Conservation (phyloP, 2,329 filamentous ascomycete species). For the Stagonosporopsis cucurbitacearum region DNA sequence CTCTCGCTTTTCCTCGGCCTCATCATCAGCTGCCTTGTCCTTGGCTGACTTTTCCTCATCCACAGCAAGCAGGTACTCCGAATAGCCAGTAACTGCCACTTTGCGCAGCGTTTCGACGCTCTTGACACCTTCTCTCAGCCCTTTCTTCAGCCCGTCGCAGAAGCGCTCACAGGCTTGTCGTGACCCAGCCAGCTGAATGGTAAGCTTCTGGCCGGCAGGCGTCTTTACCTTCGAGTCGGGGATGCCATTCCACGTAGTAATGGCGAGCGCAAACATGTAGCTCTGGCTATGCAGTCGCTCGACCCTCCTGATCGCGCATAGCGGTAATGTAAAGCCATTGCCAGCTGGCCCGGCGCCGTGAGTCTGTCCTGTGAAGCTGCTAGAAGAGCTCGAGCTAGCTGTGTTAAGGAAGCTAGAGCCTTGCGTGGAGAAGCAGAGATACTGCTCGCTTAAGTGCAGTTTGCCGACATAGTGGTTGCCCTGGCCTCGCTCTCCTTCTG, state of each 20-base stretch:
- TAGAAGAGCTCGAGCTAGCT: conserved; percentile 79
- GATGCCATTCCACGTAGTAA: conserved; percentile 89
- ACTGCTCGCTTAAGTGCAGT: conserved; percentile 91
- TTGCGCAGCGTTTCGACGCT: conserved; percentile 84
- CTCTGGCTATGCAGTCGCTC: conserved; percentile 92
- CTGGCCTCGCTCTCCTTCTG: conserved; percentile 54
- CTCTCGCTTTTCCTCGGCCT: conserved; percentile 56
- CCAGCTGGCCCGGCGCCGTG: conserved; percentile 90
- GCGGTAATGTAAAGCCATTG: conserved; percentile 93
- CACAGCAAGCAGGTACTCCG: conserved; percentile 64
- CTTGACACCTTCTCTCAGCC: conserved; percentile 83
- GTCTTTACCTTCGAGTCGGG: conserved; percentile 52
- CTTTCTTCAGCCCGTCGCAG: conserved; percentile 93
- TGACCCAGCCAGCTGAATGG: conserved; percentile 87
- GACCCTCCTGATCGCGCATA: conserved; percentile 89
- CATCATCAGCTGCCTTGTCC: conserved; percentile 40
- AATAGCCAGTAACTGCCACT: conserved; percentile 86
- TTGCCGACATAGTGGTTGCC: conserved; percentile 92
- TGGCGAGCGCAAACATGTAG: conserved; percentile 88
- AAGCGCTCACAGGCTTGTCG: conserved; percentile 91
- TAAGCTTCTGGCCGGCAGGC: conserved; percentile 78
- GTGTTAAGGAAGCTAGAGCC: conserved; percentile 84
- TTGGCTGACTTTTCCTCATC: conserved; percentile 45
- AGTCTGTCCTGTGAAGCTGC: conserved; percentile 88
- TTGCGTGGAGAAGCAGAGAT: conserved; percentile 95